Conservation (phyloP, 192 early-diverging fungal genomes). For the Jimgerdemannia lactiflua region DNA sequence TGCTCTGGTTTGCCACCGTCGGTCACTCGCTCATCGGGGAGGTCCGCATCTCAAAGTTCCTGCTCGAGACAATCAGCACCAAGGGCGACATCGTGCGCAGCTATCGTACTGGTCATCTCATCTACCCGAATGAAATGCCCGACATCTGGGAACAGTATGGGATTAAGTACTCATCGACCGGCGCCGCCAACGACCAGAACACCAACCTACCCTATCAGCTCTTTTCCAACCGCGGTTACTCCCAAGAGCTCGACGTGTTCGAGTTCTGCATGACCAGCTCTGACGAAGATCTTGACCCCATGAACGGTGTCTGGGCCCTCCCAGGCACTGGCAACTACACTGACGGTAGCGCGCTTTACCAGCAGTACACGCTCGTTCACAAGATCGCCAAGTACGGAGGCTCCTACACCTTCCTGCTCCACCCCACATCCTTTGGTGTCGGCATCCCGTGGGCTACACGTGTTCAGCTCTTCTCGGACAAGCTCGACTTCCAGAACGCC, state of each 20-base stretch:
- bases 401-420: slow-evolving; percentile 22
- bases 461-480: slow-evolving; percentile 10
- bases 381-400: slow-evolving; percentile 26
- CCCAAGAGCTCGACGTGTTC: slow-evolving; percentile 13
- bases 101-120: slow-evolving; percentile 24
- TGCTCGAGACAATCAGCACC: slow-evolving; percentile 23
- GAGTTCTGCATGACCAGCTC: slow-evolving; percentile 21
- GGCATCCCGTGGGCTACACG: neutral
- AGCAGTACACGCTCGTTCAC: slow-evolving; percentile 9
- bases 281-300: slow-evolving; percentile 19
- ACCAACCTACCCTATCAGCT: slow-evolving; percentile 16
- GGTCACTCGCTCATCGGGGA: slow-evolving; percentile 18
- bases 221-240: slow-evolving; percentile 17
- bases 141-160: neutral
- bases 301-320: slow-evolving; percentile 17
- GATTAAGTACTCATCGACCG: slow-evolving; percentile 18
- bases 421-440: slow-evolving; percentile 11
- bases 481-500: slow-evolving; percentile 20
- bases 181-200: slow-evolving; percentile 16
- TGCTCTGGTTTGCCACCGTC: slow-evolving; percentile 13
- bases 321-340: slow-evolving; percentile 10
- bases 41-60: slow-evolving; percentile 18
- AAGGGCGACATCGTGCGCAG: slow-evolving; percentile 4
- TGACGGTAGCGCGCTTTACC: slow-evolving; percentile 15
- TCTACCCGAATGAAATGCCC: slow-evolving; percentile 19